A percentile compares a stretch with the other conserved stretches of the same genome.
Evolutionary conservation across 306 rosid genomes (phyloP).

Genomic region (Gillenia trifoliata): DNA sequence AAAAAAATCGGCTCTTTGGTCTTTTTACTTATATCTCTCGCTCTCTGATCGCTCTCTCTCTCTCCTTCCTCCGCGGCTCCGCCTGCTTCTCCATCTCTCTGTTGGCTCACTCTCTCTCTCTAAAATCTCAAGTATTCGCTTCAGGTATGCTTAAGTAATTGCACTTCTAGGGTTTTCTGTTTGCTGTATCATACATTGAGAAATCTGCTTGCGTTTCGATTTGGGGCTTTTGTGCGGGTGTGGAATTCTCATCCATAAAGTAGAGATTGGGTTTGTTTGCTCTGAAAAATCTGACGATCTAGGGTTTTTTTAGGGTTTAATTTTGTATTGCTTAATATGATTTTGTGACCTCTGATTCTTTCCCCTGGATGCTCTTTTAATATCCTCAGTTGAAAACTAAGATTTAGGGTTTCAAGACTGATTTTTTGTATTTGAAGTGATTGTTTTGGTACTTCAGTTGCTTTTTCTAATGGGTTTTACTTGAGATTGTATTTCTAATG

Average conservation of each 20-base stretch:
- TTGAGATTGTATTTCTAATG: not conserved
- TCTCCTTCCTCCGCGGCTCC: too few relatives aligned
- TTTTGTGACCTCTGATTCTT: not conserved
- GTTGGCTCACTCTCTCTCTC: not conserved
- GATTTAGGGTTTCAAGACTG: not conserved
- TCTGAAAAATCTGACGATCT: not conserved
- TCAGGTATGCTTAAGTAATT: not conserved
- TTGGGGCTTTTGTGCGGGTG: not conserved
- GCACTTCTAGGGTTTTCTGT: not conserved
- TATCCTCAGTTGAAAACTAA: too few relatives aligned
- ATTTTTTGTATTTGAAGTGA: not conserved
- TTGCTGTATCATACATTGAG: not conserved
- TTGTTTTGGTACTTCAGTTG: not conserved
- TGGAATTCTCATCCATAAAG: not conserved
- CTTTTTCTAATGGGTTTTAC: not conserved
- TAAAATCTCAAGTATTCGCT: not conserved
- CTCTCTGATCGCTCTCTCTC: not conserved
- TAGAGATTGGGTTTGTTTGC: not conserved
- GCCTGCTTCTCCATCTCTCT: not conserved
- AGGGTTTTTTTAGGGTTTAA: not conserved
- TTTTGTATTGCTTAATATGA: not conserved
- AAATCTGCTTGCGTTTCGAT: not conserved
- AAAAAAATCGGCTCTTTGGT: not conserved
- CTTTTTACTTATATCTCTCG: not conserved
- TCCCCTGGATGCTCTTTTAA: not conserved